Evolutionary conservation across 768 basidiomycete species (phyloP), one percentile per base, ranked within the genome.

Genomic region (Chalciporus chontae): DNA sequence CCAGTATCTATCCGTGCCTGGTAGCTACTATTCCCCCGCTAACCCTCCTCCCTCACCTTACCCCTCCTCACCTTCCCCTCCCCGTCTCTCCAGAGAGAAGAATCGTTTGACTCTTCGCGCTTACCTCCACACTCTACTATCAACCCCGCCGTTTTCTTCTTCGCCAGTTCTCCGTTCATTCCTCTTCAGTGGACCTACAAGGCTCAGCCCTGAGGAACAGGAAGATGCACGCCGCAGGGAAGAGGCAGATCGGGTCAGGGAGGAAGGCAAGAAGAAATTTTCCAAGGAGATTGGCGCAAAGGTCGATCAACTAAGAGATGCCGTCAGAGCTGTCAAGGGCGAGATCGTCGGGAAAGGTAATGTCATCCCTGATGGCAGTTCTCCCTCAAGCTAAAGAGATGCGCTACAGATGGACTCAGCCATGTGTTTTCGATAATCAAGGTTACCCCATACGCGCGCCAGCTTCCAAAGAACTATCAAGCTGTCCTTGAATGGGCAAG

Each of bases 401-500:
- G 23, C 18, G 37, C 8, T 23, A n/a, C 49, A 92, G 92, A 93
- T 69, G 96, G 96, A 8, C 73, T 99, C 18, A 88, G 83, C 21
- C 80, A 80, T 48, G 77, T 98, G n/a, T 99, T 99, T 62, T 81
- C 82, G 10, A 87, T 86, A 5, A 88, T 99, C 65, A 88, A 91
- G 69, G 69, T 79, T 36, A 94, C 88, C 4, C 81, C 87, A 8
- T 73, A 84, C 50, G 83, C 94, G 8, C 76, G 79, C 50, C 80
- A 84, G 61, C 70, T 99, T 39, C 95, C 96, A 6, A 65, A 73
- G 7, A 90, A 94, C 53, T 97, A 94, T 61, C 77, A 81, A 56
- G 89, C 93, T 36, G 92, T 97, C 40, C 64, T 95, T 7, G 95
- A 98, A 68, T 99, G 96, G 95, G 96, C 89, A 5, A 75, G 94